These are phyloP conservation scores for Lentinula novae-zelandiae DNA, from an alignment of 1,284 basidiomycete species.

Conservation along the genomic window DNA sequence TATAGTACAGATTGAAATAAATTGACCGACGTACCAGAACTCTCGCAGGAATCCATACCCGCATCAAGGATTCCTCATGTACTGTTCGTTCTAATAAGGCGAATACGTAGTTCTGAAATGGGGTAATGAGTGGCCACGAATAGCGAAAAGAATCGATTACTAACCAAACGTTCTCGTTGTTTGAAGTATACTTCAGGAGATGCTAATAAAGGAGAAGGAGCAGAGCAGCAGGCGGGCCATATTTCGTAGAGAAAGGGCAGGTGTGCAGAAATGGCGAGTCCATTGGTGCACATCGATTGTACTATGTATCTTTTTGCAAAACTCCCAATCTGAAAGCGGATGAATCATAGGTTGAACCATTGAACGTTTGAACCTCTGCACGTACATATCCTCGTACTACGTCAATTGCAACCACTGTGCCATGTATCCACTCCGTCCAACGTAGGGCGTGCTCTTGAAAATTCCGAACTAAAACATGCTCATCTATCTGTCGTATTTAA, in stretches of 20 bases:
- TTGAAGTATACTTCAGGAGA: background rate
- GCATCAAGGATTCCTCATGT: background rate
- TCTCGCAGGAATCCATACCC: background rate
- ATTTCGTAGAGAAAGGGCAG: slow-evolving; percentile 7
- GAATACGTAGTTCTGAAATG: background rate
- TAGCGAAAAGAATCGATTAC: background rate
- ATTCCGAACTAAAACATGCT: slow-evolving; percentile 2
- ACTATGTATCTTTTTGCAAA: slow-evolving; percentile 4
- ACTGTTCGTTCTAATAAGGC: background rate
- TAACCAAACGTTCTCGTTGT: background rate
- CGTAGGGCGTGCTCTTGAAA: background rate
- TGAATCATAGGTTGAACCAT: background rate
- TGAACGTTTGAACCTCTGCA: background rate
- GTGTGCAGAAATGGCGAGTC: background rate
- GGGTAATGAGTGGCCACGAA: background rate
- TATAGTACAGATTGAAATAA: background rate
- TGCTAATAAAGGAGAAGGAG: background rate
- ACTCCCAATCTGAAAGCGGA: background rate
- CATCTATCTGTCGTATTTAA: slow-evolving; percentile 1
- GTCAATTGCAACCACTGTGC: background rate
- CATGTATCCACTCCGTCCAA: slow-evolving; percentile 7
- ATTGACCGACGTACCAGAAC: background rate
- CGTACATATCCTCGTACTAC: slow-evolving; percentile 3
- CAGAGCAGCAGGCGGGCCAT: background rate
- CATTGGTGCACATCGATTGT: background rate